Base-by-base conservation (phyloP, 345 rosid genomes). In the Raphanus sativus region DNA sequence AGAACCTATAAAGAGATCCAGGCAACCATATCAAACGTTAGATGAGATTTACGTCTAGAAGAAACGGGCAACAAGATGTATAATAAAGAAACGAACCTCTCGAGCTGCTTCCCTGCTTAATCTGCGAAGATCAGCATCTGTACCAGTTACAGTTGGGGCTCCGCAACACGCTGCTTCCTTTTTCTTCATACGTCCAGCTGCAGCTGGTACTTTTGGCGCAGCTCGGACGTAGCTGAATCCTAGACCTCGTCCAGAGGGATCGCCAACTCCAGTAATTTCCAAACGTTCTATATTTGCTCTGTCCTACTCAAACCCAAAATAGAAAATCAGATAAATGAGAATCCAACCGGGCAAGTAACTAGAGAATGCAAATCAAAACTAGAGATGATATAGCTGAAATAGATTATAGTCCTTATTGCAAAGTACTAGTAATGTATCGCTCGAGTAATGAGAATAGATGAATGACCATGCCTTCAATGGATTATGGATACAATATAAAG, bases 61-160 rank as follows among this genome's bases (percentile, higher is more conserved):
- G 16, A 72, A 59, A 67, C 11, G 36, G 42, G 59, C 4, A 60
- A 48, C 67, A 55, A 54, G 4, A 40, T 61, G 73, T 61, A n/a
- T n/a, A 75, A 56, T 45, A 69, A 67, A 65, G 21, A 65, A 36
- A 62, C 77, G 67, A 66, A 95, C 98, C 94, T 92, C 99, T 66
- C 98, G 86, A 77, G 98, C 99, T 78, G 98, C 99, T 82, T 95
- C 99, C 99, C 90, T 91, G 84, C 97, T 95, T 83, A 95, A 80
- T 83, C 99, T 87, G 60, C 98, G 98, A 69, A 92, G 89, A 82
- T 92, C 99, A 75, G 99, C 97, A 89, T 95, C 99, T 65, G 98
- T 92, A 61, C 99, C 97, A 67, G 99, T 91, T 36, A 95, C 97
- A 45, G 91, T 89, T 71, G 99, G 82, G 75, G 90, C 96, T 76